phyloP scores from a whole-genome alignment of 352 stramenopile genomes.

The Bremia lactucae region DNA sequence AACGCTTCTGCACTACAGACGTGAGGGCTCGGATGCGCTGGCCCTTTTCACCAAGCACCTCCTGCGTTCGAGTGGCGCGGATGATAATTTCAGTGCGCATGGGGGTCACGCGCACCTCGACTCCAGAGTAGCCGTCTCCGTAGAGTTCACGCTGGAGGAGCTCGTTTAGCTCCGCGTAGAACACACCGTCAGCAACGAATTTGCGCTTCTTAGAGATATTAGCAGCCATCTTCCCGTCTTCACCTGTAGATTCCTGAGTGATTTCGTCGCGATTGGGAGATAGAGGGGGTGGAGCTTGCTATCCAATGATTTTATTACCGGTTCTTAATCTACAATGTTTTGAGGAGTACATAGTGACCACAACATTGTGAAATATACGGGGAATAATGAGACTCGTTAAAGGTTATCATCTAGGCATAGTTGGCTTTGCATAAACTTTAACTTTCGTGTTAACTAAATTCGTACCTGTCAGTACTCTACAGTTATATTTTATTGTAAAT shows the following conservation, averaged over 20 bases:
- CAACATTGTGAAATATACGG: no score
- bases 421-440: no score
- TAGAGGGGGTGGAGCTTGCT: no score
- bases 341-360: no score
- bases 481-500: no score
- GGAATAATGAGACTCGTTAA: no score
- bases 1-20: constrained; percentile 98
- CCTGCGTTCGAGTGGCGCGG: constrained; percentile 96
- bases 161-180: constrained; percentile 99
- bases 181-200: constrained; percentile 99
- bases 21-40: constrained; percentile 98
- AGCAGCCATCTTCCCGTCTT: constrained; percentile 54
- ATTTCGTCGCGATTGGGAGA: no score
- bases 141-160: constrained; percentile 96
- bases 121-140: constrained; percentile 96
- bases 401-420: no score
- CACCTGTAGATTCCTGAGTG: constrained; percentile 22
- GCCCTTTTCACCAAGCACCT: constrained; percentile 98
- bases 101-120: constrained; percentile 98
- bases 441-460: no score
- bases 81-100: constrained; percentile 99
- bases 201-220: constrained; percentile 99
- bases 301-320: no score
- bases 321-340: no score
- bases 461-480: no score